Base-by-base conservation (phyloP, 768 basidiomycete genomes). In the Kwoniella sp. region DNA sequence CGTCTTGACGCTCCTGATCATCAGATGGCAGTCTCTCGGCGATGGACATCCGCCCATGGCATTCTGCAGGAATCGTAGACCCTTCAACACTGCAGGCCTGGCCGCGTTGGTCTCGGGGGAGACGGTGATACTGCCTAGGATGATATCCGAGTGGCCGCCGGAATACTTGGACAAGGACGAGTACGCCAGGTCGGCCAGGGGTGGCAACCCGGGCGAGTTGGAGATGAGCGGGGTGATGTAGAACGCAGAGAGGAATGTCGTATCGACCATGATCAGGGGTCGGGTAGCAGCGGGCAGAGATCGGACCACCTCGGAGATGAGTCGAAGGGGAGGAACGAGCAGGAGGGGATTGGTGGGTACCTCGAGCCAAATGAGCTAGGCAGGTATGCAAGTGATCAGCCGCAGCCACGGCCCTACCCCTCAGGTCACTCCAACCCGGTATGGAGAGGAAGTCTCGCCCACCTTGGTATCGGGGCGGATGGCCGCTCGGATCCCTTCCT, bases 301-400 rank as follows among this genome's bases (percentile, higher is more conserved):
- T 48, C 78, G 81, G 2, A 84, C 84, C 43, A 93, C 76, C 10
- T 79, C 68, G 22, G 82, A 79, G 59, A 98, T 81, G 47, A 83
- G 81, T 0, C 79, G 74, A 69, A 98, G 84, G 65, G 89, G 86
- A 32, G 92, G 83, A 31, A 96, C 76, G 15, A 87, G 83, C 9
- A 98, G 83, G 1, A 89, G 89, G 0, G 93, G 93, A 77, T 96
- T 98, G 3, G 93, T 98, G 0, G 91, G 93, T 0, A 88, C 80
- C 75, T 99, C 93, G 60, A 95, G 83, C 90, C 91, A 96, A 49
- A 99, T 81, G 9, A 95, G 78, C 88, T 93, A 56, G 2, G 15
- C 46, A 27, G 19, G 5, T 5, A 14, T 14, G 9, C 23, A 37
- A 26, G 23, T 6, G 20, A 7, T 47, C n/a, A n/a, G n/a, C n/a